Evolutionary conservation across 192 early-diverging fungal species (phyloP).

Genomic region (Endogone sp.): DNA sequence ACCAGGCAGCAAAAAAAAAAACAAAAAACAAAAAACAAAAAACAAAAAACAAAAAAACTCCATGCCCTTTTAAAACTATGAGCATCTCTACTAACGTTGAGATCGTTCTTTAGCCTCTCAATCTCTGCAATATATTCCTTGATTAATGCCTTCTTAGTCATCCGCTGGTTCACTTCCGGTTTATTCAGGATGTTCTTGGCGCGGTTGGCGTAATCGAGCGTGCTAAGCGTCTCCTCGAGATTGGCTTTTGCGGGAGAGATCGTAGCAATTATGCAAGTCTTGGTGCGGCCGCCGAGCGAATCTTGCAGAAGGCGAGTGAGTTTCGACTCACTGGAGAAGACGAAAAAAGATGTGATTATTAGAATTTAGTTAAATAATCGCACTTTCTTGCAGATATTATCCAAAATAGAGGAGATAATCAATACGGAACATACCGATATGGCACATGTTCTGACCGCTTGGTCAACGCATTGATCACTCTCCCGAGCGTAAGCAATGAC

Average conservation of each 20-base stretch:
- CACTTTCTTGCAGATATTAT: neutral
- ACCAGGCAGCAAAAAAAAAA: no score
- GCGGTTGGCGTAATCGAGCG: constrained; percentile 73
- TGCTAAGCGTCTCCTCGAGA: constrained; percentile 69
- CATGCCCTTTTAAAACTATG: neutral
- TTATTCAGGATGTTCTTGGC: constrained; percentile 78
- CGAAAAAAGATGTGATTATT: neutral
- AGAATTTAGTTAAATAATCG: neutral
- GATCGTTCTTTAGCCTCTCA: constrained; percentile 72
- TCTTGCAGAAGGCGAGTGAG: constrained; percentile 88
- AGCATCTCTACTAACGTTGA: constrained; percentile 47
- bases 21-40: no score
- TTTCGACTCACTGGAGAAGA: constrained; percentile 64
- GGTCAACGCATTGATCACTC: constrained; percentile 66
- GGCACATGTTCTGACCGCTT: constrained; percentile 62
- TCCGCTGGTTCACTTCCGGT: constrained; percentile 70
- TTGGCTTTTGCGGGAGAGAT: constrained; percentile 71
- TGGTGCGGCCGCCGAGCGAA: constrained; percentile 85
- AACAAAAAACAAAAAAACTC: no score
- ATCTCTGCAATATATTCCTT: constrained; percentile 78
- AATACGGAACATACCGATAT: constrained; percentile 41
- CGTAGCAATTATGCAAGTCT: constrained; percentile 95
- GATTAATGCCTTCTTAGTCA: constrained; percentile 80
- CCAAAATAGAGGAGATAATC: neutral
- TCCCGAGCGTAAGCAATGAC: constrained; percentile 63